phyloP scores from a whole-genome alignment of 768 basidiomycete species.

The Mrakia gelida region DNA sequence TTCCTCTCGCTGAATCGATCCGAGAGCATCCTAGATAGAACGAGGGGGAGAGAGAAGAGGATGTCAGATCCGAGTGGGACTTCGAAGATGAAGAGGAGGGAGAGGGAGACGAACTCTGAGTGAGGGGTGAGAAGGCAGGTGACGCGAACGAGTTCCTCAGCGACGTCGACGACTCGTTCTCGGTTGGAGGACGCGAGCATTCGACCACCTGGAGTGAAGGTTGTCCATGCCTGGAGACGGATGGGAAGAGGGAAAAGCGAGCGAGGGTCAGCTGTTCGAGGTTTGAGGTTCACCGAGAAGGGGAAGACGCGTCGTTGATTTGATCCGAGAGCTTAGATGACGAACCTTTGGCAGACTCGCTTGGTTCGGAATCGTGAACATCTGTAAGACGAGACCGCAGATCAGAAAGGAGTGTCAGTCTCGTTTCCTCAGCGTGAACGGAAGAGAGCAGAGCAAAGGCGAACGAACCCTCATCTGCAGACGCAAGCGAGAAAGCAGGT shows the following conservation, averaged over 20 bases:
- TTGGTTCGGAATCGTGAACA: conserved; percentile 38
- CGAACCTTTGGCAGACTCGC: conserved; percentile 39
- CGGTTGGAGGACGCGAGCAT: conserved; percentile 43
- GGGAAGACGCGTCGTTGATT: background rate
- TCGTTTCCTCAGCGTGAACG: too few relatives aligned
- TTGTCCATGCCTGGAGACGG: conserved; percentile 38
- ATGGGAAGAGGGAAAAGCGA: background rate
- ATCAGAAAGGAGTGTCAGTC: background rate
- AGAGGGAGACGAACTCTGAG: background rate
- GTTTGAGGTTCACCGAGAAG: background rate
- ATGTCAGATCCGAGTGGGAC: too few relatives aligned
- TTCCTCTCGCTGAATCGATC: conserved; percentile 18
- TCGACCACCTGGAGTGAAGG: conserved; percentile 39
- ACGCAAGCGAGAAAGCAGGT: background rate
- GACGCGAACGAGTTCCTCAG: conserved; percentile 45
- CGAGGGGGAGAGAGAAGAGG: background rate
- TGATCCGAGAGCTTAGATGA: background rate
- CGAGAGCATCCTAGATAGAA: background rate
- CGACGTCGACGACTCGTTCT: conserved; percentile 45
- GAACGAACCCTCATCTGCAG: conserved; percentile 1
- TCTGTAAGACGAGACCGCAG: background rate
- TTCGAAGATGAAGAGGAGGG: too few relatives aligned
- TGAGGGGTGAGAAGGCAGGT: conserved; percentile 39
- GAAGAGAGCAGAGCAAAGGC: background rate
- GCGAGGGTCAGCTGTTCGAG: too few relatives aligned